Base-by-base conservation (phyloP, 164 flowering plant species). In the Tetrastigma voinierianum region DNA sequence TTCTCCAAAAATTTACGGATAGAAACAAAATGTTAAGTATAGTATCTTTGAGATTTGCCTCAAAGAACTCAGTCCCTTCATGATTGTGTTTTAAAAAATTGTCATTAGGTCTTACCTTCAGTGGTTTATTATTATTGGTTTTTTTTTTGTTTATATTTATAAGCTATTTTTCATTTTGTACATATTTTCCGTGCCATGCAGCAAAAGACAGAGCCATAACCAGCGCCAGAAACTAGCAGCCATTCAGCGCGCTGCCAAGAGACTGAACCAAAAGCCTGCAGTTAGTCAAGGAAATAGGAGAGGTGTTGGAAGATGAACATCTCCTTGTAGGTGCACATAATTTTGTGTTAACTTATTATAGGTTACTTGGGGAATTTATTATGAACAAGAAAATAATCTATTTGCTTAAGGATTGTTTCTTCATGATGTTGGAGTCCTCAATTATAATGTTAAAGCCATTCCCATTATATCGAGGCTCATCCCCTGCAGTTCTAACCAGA, bases 151-250 rank as follows among this genome's bases (percentile, higher is more conserved):
- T 53, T 8, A 47, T 13, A 58, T 11, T n/a, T 43, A 23, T 17
- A 0, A 3, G 20, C 20, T 21, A 16, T 54, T 17, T 19, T 19
- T 16, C 10, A 17, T 25, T 17, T 49, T 76, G 10, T 47, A 2
- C 71, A 13, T 21, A 10, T 47, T 51, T 51, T 56, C 10, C 44
- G 18, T 79, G 76, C 93, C 46, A 20, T 79, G 76, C 93, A 91
- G 96, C 78, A 86, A 77, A 78, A 83, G 95, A 72, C 87, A 81
- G 70, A 83, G 91, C 70, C 76, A 73, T 61, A 84, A 62, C 61
- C 87, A 79, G 59, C 84, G 87, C 18, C 90, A 80, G 68, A 91
- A 83, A 79, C 84, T 83, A 58, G 87, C 85, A 48, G 89, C 87
- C 16, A 72, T 85, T 65, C 81, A 79, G 45, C 78, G 84, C 46